phyloP scores from a whole-genome alignment of 768 basidiomycete species.

The Kwoniella mangroviensis region DNA sequence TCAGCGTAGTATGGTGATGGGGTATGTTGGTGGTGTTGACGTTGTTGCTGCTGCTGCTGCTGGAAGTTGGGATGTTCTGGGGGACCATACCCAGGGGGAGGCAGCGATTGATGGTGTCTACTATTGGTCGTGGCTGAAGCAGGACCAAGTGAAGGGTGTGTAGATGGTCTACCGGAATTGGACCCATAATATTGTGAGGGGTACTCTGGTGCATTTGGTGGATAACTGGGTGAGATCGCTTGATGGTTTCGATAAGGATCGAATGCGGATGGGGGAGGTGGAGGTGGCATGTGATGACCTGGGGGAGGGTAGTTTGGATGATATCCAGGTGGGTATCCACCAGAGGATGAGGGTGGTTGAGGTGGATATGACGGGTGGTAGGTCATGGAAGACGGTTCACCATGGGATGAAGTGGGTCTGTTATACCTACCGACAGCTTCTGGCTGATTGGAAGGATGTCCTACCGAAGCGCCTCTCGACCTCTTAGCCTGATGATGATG shows the following conservation, averaged over 20 bases:
- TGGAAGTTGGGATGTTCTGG: slow-evolving; percentile 15
- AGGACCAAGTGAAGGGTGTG: slow-evolving; percentile 5
- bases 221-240: slow-evolving; percentile 10
- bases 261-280: slow-evolving; percentile 23
- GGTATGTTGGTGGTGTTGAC: no score
- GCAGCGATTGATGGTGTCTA: slow-evolving; percentile 14
- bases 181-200: slow-evolving; percentile 16
- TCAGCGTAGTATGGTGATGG: not conserved
- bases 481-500: slow-evolving; percentile 19
- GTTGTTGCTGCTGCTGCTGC: not conserved
- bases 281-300: slow-evolving; percentile 20
- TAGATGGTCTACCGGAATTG: slow-evolving; percentile 17
- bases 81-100: slow-evolving; percentile 22
- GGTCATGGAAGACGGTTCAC: not conserved
- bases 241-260: slow-evolving; percentile 21
- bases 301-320: slow-evolving; percentile 2
- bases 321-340: slow-evolving; percentile 13
- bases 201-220: not conserved
- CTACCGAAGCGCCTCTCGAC: slow-evolving; percentile 12
- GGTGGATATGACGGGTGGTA: slow-evolving; percentile 8
- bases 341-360: slow-evolving; percentile 5
- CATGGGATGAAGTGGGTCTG: slow-evolving; percentile 3
- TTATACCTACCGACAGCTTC: not conserved
- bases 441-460: not conserved
- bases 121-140: not conserved